A percentile compares a stretch with the other conserved stretches of the same genome.
These are phyloP conservation scores for Entoloma clypeatum DNA, from an alignment of 1,284 basidiomycete genomes.

Conservation along the genomic window DNA sequence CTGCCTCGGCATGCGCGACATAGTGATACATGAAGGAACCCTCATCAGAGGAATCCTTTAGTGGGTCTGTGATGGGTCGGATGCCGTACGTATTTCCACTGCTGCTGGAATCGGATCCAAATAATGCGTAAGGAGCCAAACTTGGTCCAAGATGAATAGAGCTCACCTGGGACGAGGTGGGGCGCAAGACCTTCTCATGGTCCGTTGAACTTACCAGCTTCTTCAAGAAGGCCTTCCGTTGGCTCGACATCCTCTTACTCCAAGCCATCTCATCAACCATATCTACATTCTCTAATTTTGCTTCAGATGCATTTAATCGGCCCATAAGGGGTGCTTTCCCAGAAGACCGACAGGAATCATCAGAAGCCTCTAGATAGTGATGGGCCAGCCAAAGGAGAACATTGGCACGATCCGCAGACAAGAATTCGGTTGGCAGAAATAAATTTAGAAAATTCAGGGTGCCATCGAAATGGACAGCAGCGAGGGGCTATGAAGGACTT, in stretches of 20 bases:
- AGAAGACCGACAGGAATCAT: conserved; percentile 42
- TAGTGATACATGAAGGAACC: conserved; percentile 41
- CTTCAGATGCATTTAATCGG: conserved; percentile 45
- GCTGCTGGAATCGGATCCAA: too few relatives aligned
- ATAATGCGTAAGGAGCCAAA: too few relatives aligned
- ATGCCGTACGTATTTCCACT: too few relatives aligned
- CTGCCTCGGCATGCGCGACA: conserved; percentile 33
- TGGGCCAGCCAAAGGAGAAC: conserved; percentile 80
- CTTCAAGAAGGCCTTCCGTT: conserved; percentile 60
- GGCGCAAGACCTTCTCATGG: conserved; percentile 41
- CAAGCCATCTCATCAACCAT: conserved; percentile 62
- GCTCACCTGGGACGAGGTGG: conserved; percentile 39
- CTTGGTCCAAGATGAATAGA: too few relatives aligned
- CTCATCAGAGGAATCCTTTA: conserved; percentile 30
- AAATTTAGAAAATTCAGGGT: conserved; percentile 76
- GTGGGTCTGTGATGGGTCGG: too few relatives aligned
- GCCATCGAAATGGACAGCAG: conserved; percentile 69
- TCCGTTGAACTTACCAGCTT: conserved; percentile 49
- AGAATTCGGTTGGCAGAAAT: conserved; percentile 66
- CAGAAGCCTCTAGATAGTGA: conserved; percentile 67
- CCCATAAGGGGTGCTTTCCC: conserved; percentile 56
- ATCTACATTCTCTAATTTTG: conserved; percentile 62
- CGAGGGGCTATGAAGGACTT: conserved; percentile 50
- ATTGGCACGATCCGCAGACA: conserved; percentile 66
- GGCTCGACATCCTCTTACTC: conserved; percentile 62